A percentile compares a stretch with the other conserved stretches of the same genome.
Evolutionary conservation across 2,329 filamentous ascomycete species (phyloP).

Genomic region (Diaporthe citri): DNA sequence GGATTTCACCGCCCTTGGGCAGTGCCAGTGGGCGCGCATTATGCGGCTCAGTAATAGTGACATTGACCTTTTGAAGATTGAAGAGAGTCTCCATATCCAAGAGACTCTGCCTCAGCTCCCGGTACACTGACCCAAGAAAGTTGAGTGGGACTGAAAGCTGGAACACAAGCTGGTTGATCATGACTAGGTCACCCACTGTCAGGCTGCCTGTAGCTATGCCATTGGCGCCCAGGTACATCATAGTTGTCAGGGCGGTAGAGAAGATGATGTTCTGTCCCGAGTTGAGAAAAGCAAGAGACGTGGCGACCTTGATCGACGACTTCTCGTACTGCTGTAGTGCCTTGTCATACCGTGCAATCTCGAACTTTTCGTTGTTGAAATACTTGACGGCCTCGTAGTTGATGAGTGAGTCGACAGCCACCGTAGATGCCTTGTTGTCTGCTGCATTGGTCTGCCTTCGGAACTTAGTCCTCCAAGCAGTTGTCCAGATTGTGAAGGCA

Average conservation of each 20-base stretch:
- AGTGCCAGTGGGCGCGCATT: slow-evolving; percentile 81
- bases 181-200: slow-evolving; percentile 95
- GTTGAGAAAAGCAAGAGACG: slow-evolving; percentile 92
- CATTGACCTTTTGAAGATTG: slow-evolving; percentile 96
- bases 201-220: slow-evolving; percentile 85
- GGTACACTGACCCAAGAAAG: slow-evolving; percentile 97
- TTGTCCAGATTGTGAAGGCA: slow-evolving; percentile 97
- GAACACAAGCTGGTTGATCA: slow-evolving; percentile 99
- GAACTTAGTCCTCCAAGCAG: slow-evolving; percentile 97
- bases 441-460: slow-evolving; percentile 94
- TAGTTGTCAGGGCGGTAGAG: slow-evolving; percentile 89
- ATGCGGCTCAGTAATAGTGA: slow-evolving; percentile 82
- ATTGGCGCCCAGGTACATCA: slow-evolving; percentile 97
- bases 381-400: slow-evolving; percentile 99
- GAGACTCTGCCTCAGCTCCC: slow-evolving; percentile 92
- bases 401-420: slow-evolving; percentile 95
- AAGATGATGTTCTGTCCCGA: slow-evolving; percentile 98
- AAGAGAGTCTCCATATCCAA: slow-evolving; percentile 99
- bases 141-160: slow-evolving; percentile 97
- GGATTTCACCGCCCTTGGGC: slow-evolving; percentile 85
- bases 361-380: slow-evolving; percentile 98
- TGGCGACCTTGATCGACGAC: slow-evolving; percentile 96
- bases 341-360: slow-evolving; percentile 90
- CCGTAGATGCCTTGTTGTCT: slow-evolving; percentile 94
- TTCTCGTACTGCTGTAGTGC: slow-evolving; percentile 89